Evolutionary conservation across 768 basidiomycete species (phyloP), one percentile per base, ranked within the genome.

Genomic region (Neoboletus brunneissimus): DNA sequence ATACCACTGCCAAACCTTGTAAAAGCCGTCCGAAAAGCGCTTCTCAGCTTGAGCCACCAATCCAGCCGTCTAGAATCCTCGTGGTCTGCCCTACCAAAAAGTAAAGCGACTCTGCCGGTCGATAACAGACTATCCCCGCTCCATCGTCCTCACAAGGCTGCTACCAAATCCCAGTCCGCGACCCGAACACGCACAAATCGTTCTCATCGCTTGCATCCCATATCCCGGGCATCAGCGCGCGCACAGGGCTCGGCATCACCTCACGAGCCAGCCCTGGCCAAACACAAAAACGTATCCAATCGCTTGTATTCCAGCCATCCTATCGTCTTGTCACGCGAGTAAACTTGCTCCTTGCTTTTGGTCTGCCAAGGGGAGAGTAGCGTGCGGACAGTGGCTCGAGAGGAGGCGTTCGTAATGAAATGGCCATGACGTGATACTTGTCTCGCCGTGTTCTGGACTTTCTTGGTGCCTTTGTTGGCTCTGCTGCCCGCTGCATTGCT

Each of bases 1-100:
- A 61, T 52, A 38, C 66, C 69, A 12, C 54, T 72, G 2, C 59
- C 64, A 2, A 58, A 55, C 22, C 60, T 72, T 35, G 45, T 73
- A 16, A 53, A 51, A 13, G 32, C 50, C n/a, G 56, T 72, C 18
- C 67, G 67, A 35, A 56, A 40, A 25, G 71, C 64, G 1, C 54
- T 71, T 4, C 32, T 55, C 15, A 51, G 42, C 34, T 27, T 71
- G 13, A 31, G 35, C 4, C 50, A 34, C 0, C 58, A 65, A 23
- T 45, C 60, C 1, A 48, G 4, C 7, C 59, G 49, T 25, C 15
- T 62, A 16, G 59, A 63, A 31, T 53, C 54, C 7, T 54, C 57
- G 20, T 65, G 64, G 71, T 49, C 57, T 29, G 35, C 18, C 34
- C 6, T n/a, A 6, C 43, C 48, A 12, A 46, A 20, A 20, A 23